A percentile compares a stretch with the other conserved stretches of the same genome.
Evolutionary conservation across 305 asterid species (phyloP).

Genomic region (Solanum hybrid): DNA sequence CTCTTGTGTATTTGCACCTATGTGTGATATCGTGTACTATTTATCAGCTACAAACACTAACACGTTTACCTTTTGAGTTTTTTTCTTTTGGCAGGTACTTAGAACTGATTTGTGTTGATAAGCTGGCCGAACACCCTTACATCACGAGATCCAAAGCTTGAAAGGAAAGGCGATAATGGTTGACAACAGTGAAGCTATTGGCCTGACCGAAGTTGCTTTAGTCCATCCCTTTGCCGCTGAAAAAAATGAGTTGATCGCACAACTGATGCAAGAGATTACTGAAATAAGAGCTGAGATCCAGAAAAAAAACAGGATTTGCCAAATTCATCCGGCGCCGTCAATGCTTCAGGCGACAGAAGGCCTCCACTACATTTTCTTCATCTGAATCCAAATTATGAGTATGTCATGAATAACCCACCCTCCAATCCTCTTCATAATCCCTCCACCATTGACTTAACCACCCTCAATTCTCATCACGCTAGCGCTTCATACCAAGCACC

Average conservation of each 20-base stretch:
- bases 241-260: neutral
- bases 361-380: neutral
- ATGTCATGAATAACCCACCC: neutral
- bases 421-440: neutral
- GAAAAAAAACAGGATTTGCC: neutral
- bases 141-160: neutral
- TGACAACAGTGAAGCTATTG: neutral
- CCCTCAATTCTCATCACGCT: neutral
- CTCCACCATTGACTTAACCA: neutral
- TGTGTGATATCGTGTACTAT: neutral
- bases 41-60: neutral
- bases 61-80: neutral
- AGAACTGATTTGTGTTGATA: neutral
- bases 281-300: neutral
- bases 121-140: neutral
- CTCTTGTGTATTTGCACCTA: neutral
- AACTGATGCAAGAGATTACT: neutral
- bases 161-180: neutral
- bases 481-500: neutral
- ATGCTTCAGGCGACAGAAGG: neutral
- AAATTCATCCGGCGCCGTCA: accelerated
- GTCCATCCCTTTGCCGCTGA: neutral
- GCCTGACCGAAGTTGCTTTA: neutral
- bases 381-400: neutral
- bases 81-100: neutral